Evolutionary conservation across 2,329 filamentous ascomycete species (phyloP).

Genomic region (Acephala macrosclerotiorum): DNA sequence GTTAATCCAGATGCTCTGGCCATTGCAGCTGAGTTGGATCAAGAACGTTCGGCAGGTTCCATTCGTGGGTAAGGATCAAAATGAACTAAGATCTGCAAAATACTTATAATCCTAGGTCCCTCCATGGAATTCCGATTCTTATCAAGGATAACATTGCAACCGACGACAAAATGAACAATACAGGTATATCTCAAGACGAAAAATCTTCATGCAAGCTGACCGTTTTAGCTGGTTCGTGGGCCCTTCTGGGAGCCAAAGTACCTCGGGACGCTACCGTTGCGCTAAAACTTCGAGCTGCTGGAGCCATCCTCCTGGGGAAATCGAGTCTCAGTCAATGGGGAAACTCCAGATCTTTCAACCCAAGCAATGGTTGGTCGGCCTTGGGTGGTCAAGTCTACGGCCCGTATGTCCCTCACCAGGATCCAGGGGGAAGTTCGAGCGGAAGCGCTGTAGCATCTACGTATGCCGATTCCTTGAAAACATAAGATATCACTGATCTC

Average conservation of each 20-base stretch:
- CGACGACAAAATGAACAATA: slow-evolving; percentile 61
- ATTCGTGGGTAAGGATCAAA: slow-evolving; percentile 28
- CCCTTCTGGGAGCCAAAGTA: slow-evolving; percentile 35
- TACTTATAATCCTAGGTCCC: slow-evolving; percentile 37
- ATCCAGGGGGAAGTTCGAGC: slow-evolving; percentile 67
- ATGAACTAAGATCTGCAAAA: neutral
- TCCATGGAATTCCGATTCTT: slow-evolving; percentile 66
- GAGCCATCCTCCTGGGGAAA: slow-evolving; percentile 40
- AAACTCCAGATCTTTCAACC: slow-evolving; percentile 64
- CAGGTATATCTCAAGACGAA: slow-evolving; percentile 20
- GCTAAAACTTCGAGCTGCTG: slow-evolving; percentile 34
- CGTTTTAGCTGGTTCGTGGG: slow-evolving; percentile 32
- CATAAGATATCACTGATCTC: too few relatives aligned
- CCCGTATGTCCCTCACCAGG: slow-evolving; percentile 67
- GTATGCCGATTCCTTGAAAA: slow-evolving; percentile 57
- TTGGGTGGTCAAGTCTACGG: slow-evolving; percentile 67
- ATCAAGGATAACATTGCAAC: slow-evolving; percentile 70
- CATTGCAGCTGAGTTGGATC: slow-evolving; percentile 42
- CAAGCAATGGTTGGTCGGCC: slow-evolving; percentile 69
- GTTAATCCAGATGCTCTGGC: slow-evolving; percentile 43
- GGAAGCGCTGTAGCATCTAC: slow-evolving; percentile 61
- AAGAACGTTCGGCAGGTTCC: slow-evolving; percentile 37
- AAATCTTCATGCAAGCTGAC: neutral
- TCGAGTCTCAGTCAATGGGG: slow-evolving; percentile 61
- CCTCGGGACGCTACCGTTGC: slow-evolving; percentile 36